phyloP scores from a whole-genome alignment of 768 basidiomycete genomes.

The Cyathus striatus region DNA sequence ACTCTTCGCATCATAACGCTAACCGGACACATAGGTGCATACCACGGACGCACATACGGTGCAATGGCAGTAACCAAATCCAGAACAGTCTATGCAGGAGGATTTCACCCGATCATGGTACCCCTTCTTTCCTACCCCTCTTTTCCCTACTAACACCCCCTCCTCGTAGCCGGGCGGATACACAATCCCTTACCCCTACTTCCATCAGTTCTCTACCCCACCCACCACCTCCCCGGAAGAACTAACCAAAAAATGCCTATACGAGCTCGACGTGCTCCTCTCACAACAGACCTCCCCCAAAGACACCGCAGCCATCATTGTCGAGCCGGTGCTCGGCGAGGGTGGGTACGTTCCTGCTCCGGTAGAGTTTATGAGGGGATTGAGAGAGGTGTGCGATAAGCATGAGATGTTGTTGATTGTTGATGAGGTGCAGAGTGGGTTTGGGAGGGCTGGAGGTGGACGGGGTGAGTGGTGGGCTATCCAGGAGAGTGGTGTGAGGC shows the following conservation, averaged over 20 bases:
- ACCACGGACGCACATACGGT: constrained; percentile 91
- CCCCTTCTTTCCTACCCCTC: constrained; percentile 10
- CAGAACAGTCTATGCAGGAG: constrained; percentile 87
- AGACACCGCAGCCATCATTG: constrained; percentile 90
- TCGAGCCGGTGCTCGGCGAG: constrained; percentile 93
- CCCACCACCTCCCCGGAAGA: constrained; percentile 49
- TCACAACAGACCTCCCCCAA: constrained; percentile 74
- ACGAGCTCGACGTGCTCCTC: constrained; percentile 75
- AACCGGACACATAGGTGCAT: constrained; percentile 45
- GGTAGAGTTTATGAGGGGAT: constrained; percentile 67
- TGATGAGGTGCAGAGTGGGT: constrained; percentile 89
- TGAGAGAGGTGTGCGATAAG: constrained; percentile 83
- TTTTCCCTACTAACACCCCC: background rate
- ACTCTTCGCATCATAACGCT: no score
- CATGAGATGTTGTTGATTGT: constrained; percentile 80
- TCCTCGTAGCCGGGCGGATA: constrained; percentile 74
- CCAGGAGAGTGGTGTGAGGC: constrained; percentile 77
- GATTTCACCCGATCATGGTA: constrained; percentile 81
- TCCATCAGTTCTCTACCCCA: constrained; percentile 75
- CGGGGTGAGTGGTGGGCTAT: constrained; percentile 81
- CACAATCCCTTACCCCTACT: constrained; percentile 83
- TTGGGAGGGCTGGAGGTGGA: constrained; percentile 89
- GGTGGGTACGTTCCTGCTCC: constrained; percentile 94
- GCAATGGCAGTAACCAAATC: constrained; percentile 92
- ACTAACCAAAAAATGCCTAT: constrained; percentile 60